phyloP scores from a whole-genome alignment of 2,329 filamentous ascomycete species.

The Raffaelea arxii region DNA sequence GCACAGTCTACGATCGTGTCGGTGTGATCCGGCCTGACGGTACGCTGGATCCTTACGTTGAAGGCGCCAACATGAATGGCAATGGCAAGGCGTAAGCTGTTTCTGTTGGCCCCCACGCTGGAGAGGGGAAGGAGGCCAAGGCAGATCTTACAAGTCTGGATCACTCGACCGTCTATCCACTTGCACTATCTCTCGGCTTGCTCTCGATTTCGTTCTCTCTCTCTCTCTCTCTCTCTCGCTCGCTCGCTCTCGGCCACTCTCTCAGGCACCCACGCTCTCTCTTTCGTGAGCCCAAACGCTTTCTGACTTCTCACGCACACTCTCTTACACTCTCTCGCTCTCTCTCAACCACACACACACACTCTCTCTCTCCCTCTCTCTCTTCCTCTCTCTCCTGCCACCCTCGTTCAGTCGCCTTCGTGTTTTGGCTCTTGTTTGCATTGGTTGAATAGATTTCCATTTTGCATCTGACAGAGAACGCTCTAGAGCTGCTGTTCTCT shows the following conservation, averaged over 20 bases:
- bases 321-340: too few species aligned
- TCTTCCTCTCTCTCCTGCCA: background rate
- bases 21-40: conserved; percentile 62
- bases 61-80: background rate
- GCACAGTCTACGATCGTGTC: conserved; percentile 74
- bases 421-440: background rate
- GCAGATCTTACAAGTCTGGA: background rate
- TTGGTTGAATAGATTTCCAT: background rate
- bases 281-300: too few species aligned
- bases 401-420: too few species aligned
- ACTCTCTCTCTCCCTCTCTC: background rate
- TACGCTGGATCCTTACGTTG: conserved; percentile 59
- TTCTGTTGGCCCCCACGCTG: background rate
- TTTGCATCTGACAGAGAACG: conserved; percentile 1
- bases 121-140: background rate
- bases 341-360: too few species aligned
- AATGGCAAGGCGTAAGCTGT: conserved; percentile 14
- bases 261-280: too few species aligned
- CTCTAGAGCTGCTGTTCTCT: background rate
- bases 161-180: too few species aligned
- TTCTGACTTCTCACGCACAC: too few species aligned
- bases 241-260: too few species aligned
- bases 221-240: too few species aligned
- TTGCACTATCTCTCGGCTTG: too few species aligned
- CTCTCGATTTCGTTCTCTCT: too few species aligned